A percentile compares a stretch with the other conserved stretches of the same genome.
Conservation (phyloP, 2,329 filamentous ascomycete genomes). For the Tolypocladium cylindrosporum region DNA sequence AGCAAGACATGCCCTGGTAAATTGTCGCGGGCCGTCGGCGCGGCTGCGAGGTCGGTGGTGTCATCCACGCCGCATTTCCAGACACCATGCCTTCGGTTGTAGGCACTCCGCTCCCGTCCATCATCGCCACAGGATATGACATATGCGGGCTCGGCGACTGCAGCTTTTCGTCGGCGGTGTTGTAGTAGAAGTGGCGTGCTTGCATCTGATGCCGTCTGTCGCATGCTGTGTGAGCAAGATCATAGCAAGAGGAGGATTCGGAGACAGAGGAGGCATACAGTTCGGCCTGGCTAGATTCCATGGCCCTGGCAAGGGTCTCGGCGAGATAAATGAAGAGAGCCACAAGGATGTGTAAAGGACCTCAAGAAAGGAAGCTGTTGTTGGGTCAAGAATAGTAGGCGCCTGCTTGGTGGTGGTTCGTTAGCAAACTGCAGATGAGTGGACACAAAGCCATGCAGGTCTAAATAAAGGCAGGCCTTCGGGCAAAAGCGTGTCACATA, state of each 20-base stretch:
- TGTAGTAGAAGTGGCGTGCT: not conserved
- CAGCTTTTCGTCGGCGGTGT: not conserved
- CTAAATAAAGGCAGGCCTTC: not conserved
- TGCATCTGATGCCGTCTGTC: not conserved
- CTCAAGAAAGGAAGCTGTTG: not conserved
- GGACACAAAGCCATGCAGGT: not conserved
- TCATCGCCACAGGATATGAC: slow-evolving; percentile 13
- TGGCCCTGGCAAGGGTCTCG: not conserved
- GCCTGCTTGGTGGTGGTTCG: not conserved
- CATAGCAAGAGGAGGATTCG: not conserved
- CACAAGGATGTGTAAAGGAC: not conserved
- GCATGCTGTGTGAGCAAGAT: not conserved
- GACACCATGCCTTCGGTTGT: slow-evolving; percentile 37
- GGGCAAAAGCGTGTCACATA: too few species aligned
- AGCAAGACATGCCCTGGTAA: slow-evolving; percentile 52
- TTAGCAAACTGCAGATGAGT: not conserved
- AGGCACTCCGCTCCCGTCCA: slow-evolving; percentile 41
- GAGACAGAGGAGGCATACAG: not conserved
- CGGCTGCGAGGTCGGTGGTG: slow-evolving; percentile 37
- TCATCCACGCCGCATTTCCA: slow-evolving; percentile 42
- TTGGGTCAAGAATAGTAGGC: not conserved
- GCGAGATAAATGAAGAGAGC: not conserved
- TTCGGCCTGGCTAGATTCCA: not conserved
- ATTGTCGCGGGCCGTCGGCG: slow-evolving; percentile 48
- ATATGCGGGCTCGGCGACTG: slow-evolving; percentile 12